phyloP scores from a whole-genome alignment of 805 yeast genomes.

The Metschnikowia bowlesiae region DNA sequence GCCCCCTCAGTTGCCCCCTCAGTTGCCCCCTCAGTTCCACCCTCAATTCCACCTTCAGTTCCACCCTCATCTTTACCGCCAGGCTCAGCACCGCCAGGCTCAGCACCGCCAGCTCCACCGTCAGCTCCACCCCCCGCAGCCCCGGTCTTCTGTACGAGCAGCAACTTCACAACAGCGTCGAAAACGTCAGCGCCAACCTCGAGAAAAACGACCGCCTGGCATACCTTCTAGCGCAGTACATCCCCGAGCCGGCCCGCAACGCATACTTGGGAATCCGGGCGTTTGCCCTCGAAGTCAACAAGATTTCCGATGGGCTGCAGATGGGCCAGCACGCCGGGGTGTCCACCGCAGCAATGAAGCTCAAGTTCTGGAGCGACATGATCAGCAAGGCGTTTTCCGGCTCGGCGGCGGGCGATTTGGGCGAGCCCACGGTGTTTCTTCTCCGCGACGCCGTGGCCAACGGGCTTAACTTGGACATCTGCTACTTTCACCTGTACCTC shows the following conservation, averaged over 20 bases:
- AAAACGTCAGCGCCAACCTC: slow-evolving; percentile 43
- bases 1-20: too few species aligned
- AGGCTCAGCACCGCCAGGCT: neutral
- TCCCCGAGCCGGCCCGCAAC: slow-evolving; percentile 61
- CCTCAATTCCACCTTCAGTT: neutral
- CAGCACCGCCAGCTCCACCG: neutral
- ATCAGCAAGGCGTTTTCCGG: slow-evolving; percentile 43
- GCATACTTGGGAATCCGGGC: slow-evolving; percentile 61
- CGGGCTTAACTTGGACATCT: slow-evolving; percentile 47
- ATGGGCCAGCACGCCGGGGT: slow-evolving; percentile 33
- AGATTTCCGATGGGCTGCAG: slow-evolving; percentile 35
- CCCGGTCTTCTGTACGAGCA: slow-evolving; percentile 10
- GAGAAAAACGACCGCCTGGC: slow-evolving; percentile 58
- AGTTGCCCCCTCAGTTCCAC: too few species aligned
- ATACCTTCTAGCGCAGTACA: slow-evolving; percentile 59
- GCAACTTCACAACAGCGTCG: slow-evolving; percentile 32
- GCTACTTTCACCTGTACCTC: slow-evolving; percentile 55
- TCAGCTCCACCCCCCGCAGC: neutral
- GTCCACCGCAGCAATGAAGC: slow-evolving; percentile 48
- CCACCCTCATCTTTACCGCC: neutral
- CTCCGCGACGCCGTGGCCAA: slow-evolving; percentile 49
- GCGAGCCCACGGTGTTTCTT: slow-evolving; percentile 64
- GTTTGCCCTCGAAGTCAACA: slow-evolving; percentile 60
- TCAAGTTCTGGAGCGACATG: slow-evolving; percentile 71
- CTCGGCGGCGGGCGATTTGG: slow-evolving; percentile 29